Evolutionary conservation across 306 rosid genomes (phyloP), one percentile per base, ranked within the genome.

Genomic region (Pyrus pyrifolia): DNA sequence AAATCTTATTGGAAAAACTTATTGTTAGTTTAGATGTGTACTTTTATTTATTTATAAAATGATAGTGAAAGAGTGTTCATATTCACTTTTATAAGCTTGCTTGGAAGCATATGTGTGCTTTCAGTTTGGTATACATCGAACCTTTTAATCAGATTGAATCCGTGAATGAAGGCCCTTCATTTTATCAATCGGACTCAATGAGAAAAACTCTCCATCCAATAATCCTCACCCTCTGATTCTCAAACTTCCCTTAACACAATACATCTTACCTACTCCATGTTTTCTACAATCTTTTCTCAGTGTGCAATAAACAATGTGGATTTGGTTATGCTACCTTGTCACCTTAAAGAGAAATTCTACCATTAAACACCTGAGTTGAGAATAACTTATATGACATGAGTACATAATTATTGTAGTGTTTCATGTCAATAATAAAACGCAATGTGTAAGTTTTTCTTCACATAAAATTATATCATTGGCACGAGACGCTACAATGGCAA

Each of bases 91-190:
- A 42, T 42, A 42, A 42, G 46, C 46, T 42, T 51, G 19, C 27
- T 6, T 57, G 61, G 22, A 8, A 57, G 65, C 65, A 23, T 59
- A 4, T 5, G 42, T 6, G 5, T 30, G 68, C 11, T 30, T 5
- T 29, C 3, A 6, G 4, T 30, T 8, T 3, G 33, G 17, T 11
- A 23, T 27, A 11, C 27, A 15, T 40, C 8, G 27, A 57, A n/a
- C 71, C 61, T 51, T 9, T 27, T 51, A 29, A 51, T 27, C 18
- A 49, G 1, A 8, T 70, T 4, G 52, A 80, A 72, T 75, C 72
- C 11, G 68, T 64, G 76, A 69, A 74, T 67, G 67, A 13, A 49
- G 23, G 14, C 68, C 82, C 22, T 67, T 21, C 62, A 77, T 66
- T 81, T 45, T 40, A 58, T 53, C 84, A 55, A 29, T n/a, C 21